Evolutionary conservation across 176 grass and related monocot species (phyloP).

Genomic region (Oryza longistaminata): DNA sequence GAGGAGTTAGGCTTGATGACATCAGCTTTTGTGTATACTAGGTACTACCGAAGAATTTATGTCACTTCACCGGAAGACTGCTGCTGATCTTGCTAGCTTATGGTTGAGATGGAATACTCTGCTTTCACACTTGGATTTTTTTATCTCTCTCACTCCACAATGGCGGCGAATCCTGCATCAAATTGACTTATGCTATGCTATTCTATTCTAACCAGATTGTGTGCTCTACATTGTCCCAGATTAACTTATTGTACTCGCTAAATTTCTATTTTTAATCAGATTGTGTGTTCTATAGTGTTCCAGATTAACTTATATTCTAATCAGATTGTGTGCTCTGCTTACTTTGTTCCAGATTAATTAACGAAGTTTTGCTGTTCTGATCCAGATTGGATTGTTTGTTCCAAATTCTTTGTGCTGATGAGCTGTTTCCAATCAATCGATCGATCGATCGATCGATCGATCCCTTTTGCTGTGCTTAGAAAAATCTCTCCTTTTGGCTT

Average conservation of each 20-base stretch:
- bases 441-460: too few relatives aligned
- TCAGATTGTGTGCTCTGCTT: too few relatives aligned
- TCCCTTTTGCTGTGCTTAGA: neutral
- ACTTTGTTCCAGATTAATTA: neutral
- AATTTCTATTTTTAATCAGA: neutral
- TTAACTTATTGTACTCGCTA: neutral
- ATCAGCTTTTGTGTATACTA: conserved; percentile 13
- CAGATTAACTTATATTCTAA: neutral
- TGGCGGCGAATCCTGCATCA: neutral
- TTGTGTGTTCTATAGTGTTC: neutral
- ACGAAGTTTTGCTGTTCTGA: neutral
- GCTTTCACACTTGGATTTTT: neutral
- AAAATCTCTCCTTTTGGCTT: neutral
- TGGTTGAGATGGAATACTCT: neutral
- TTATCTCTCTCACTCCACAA: neutral
- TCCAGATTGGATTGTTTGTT: neutral
- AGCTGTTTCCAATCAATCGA: conserved; percentile 19
- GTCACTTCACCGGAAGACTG: neutral
- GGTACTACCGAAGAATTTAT: conserved; percentile 15
- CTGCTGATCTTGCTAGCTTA: neutral
- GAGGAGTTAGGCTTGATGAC: conserved; percentile 24
- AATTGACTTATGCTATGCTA: neutral
- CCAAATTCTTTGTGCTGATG: neutral
- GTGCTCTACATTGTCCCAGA: neutral
- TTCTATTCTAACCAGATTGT: neutral